These are phyloP conservation scores for Rosa lucieae DNA, from an alignment of 306 rosid species.

Conservation along the genomic window DNA sequence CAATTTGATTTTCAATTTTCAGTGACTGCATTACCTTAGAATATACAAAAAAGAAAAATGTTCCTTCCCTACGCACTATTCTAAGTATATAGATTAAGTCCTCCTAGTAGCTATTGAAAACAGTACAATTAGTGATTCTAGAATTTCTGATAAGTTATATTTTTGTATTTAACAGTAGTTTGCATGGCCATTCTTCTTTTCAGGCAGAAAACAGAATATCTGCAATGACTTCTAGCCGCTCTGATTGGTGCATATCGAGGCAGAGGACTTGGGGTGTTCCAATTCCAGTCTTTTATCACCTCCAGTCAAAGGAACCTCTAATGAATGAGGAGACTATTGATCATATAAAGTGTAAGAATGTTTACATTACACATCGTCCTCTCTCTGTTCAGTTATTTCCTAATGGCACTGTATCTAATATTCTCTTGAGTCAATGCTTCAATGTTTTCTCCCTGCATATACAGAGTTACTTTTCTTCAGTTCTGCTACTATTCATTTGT, in stretches of 20 bases:
- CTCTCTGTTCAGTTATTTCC: background rate
- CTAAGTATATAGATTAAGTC: background rate
- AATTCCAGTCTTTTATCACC: constrained; percentile 94
- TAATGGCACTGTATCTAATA: background rate
- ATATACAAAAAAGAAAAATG: background rate
- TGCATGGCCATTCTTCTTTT: constrained; percentile 33
- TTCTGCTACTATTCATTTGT: background rate
- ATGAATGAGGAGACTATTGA: constrained; percentile 88
- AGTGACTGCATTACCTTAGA: background rate
- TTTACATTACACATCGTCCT: background rate
- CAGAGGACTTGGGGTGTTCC: constrained; percentile 99
- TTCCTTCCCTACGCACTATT: background rate
- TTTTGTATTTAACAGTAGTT: background rate
- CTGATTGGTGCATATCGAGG: constrained; percentile 98
- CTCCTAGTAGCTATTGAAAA: background rate
- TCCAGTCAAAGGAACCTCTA: constrained; percentile 80
- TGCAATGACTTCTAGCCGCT: constrained; percentile 87
- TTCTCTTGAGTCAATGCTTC: constrained; percentile 2
- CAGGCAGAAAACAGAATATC: constrained; percentile 97
- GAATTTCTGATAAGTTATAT: background rate
- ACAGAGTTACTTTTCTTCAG: background rate
- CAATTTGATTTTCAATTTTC: background rate
- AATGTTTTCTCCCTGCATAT: constrained; percentile 21
- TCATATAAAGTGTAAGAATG: constrained; percentile 70
- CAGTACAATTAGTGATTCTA: background rate